phyloP scores from a whole-genome alignment of 805 yeast genomes.

The Candida endomychidarum region DNA sequence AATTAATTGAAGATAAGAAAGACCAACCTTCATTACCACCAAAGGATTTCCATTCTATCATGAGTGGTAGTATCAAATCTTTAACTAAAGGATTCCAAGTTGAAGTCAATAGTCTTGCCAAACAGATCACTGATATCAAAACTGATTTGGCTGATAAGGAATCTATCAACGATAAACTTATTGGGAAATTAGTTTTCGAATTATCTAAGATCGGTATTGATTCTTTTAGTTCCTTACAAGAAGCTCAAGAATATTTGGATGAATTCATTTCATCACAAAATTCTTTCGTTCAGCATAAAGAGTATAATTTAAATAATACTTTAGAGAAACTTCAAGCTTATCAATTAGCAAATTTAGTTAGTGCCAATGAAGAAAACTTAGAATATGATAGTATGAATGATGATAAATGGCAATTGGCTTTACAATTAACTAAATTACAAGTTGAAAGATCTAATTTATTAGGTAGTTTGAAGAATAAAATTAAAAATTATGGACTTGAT shows the following conservation, averaged over 20 bases:
- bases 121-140: conserved; percentile 42
- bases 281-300: conserved; percentile 22
- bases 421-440: conserved; percentile 51
- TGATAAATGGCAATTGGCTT: conserved; percentile 21
- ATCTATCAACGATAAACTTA: conserved; percentile 36
- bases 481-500: conserved; percentile 46
- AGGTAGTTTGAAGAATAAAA: conserved; percentile 48
- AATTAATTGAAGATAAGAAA: conserved; percentile 20
- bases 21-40: conserved; percentile 23
- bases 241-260: conserved; percentile 11
- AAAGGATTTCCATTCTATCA: conserved; percentile 35
- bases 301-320: conserved; percentile 9
- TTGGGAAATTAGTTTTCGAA: conserved; percentile 21
- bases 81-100: conserved; percentile 55
- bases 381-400: conserved; percentile 15
- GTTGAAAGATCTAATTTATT: conserved; percentile 44
- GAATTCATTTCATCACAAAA: conserved; percentile 12
- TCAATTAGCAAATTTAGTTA: conserved; percentile 44
- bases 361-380: conserved; percentile 33
- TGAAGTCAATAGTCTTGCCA: conserved; percentile 42
- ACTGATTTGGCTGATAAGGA: conserved; percentile 55
- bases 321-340: conserved; percentile 46
- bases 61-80: conserved; percentile 45
- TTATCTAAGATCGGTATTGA: conserved; percentile 29
- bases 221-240: conserved; percentile 15